phyloP scores from a whole-genome alignment of 345 rosid species.

The Euphorbia lathyris region DNA sequence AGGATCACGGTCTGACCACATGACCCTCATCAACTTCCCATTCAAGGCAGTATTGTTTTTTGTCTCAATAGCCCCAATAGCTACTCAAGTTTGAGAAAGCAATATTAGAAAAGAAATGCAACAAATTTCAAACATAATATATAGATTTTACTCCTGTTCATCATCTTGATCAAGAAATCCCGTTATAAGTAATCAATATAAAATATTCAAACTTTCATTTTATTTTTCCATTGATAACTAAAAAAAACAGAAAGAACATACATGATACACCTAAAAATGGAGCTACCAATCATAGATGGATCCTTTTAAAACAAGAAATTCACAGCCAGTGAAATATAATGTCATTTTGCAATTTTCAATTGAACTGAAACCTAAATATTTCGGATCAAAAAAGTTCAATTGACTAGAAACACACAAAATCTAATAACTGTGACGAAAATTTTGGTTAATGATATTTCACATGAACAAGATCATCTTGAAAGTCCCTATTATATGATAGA shows the following conservation, averaged over 20 bases:
- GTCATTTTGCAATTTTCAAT: too few relatives aligned
- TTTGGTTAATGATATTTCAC: neutral
- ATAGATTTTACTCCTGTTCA: neutral
- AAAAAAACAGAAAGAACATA: neutral
- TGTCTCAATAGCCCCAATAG: constrained; percentile 52
- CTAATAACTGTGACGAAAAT: neutral
- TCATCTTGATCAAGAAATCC: neutral
- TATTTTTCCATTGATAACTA: neutral
- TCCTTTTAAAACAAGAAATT: neutral
- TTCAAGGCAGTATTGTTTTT: constrained; percentile 54
- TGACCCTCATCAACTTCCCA: constrained; percentile 65
- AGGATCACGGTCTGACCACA: constrained; percentile 70
- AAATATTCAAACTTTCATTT: neutral
- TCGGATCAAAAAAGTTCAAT: neutral
- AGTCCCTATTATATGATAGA: too few relatives aligned
- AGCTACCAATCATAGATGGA: neutral
- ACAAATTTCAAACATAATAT: neutral
- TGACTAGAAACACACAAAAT: neutral
- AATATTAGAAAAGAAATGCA: neutral
- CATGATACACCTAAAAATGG: neutral
- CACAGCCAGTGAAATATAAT: neutral
- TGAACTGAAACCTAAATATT: neutral
- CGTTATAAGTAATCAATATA: neutral
- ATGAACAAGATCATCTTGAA: too few relatives aligned
- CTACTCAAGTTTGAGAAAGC: constrained; percentile 33